Evolutionary conservation across 2,329 filamentous ascomycete species (phyloP).

Genomic region (Beauveria medogensis): DNA sequence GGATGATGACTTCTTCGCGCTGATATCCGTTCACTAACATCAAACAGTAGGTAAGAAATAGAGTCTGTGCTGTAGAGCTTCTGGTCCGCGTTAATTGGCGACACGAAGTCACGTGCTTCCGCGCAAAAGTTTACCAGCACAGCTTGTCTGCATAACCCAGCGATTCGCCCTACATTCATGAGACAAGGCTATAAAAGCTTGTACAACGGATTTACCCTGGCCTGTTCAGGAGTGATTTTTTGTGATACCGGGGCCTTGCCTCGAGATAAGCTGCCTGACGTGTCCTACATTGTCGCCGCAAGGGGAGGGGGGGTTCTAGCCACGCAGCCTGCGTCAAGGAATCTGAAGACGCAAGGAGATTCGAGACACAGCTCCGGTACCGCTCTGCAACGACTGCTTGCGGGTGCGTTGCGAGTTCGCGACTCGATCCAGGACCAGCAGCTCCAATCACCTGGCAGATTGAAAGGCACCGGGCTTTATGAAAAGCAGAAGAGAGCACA

Average conservation of each 20-base stretch:
- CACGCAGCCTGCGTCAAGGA: conserved; percentile 21
- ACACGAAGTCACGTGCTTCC: conserved; percentile 10
- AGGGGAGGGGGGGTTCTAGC: neutral
- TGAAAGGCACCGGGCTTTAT: neutral
- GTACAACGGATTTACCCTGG: neutral
- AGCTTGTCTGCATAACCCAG: neutral
- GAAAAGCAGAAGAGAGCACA: neutral
- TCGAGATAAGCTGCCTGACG: neutral
- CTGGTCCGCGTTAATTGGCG: conserved; percentile 4
- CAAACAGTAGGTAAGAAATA: neutral
- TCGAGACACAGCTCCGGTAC: neutral
- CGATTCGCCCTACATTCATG: neutral
- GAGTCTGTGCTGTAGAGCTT: neutral
- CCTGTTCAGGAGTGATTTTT: neutral
- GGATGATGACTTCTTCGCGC: neutral
- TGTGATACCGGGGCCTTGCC: neutral
- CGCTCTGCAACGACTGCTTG: neutral
- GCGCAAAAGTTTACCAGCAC: neutral
- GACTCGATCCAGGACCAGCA: neutral
- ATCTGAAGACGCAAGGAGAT: neutral
- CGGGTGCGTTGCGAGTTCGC: neutral
- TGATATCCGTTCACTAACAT: neutral
- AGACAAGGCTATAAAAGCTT: neutral
- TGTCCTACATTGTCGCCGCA: neutral
- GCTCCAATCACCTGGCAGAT: neutral